Conservation (phyloP, 306 rosid genomes). For the Medicago lupulina region DNA sequence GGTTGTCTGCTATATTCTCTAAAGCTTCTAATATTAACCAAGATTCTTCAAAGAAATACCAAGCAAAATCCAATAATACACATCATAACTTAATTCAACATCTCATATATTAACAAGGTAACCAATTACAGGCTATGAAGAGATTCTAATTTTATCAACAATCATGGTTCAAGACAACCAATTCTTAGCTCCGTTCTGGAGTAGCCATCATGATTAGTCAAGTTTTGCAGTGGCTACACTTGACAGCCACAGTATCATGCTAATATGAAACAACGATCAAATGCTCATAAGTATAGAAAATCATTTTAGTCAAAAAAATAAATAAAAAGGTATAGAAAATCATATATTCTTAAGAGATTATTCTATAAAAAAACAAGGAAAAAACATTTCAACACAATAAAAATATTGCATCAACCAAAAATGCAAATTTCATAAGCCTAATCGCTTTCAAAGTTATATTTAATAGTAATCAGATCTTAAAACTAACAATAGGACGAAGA, state of each 20-base stretch:
- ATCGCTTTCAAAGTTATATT: neutral
- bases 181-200: no score
- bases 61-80: neutral
- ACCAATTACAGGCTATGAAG: neutral
- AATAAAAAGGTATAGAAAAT: no score
- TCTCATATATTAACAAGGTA: neutral
- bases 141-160: neutral
- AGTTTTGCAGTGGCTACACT: no score
- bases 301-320: no score
- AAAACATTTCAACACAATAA: neutral
- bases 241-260: neutral
- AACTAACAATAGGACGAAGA: neutral
- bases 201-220: no score
- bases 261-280: no score
- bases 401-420: neutral
- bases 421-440: neutral
- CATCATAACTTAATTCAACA: neutral
- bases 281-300: no score
- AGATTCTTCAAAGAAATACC: no score
- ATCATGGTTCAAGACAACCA: no score
- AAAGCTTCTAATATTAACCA: no score
- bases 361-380: neutral
- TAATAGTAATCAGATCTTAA: neutral
- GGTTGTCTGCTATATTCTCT: no score
- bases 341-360: neutral